These are phyloP conservation scores for Chlamydomonas eustigma DNA, from an alignment of 139 green algal species.

Conservation along the genomic window DNA sequence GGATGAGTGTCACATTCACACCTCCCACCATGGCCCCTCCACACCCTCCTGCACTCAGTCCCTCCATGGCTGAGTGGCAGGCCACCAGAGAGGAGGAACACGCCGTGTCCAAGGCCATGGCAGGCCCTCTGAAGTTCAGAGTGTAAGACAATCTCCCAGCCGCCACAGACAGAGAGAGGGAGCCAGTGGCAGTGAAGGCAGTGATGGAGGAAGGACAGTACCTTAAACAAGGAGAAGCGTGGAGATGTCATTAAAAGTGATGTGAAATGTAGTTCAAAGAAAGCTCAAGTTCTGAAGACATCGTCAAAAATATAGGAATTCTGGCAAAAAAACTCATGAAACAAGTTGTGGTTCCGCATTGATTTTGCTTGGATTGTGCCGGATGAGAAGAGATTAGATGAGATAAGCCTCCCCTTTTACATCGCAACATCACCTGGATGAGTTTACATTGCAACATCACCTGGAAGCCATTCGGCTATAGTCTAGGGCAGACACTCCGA, in stretches of 20 bases:
- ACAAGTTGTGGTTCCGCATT: too few relatives aligned
- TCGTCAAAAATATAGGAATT: too few relatives aligned
- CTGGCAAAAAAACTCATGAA: too few relatives aligned
- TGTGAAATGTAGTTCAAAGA: too few relatives aligned
- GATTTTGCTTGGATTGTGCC: too few relatives aligned
- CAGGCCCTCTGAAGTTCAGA: slow-evolving; percentile 65
- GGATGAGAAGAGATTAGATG: too few relatives aligned
- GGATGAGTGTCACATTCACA: slow-evolving; percentile 50
- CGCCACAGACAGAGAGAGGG: slow-evolving; percentile 52
- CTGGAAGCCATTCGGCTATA: slow-evolving; percentile 52
- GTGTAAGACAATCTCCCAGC: slow-evolving; percentile 68
- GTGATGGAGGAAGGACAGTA: slow-evolving; percentile 23
- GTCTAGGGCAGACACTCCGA: slow-evolving; percentile 65
- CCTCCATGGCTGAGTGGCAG: slow-evolving; percentile 33
- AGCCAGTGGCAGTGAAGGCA: slow-evolving; percentile 45
- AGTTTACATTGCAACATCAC: too few relatives aligned
- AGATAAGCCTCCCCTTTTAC: too few relatives aligned
- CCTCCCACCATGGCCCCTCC: slow-evolving; percentile 30
- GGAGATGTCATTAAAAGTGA: too few relatives aligned
- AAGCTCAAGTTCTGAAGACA: too few relatives aligned
- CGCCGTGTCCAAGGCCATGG: slow-evolving; percentile 80
- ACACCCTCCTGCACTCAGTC: slow-evolving; percentile 34
- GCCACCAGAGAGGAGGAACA: slow-evolving; percentile 80
- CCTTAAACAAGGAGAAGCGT: too few relatives aligned
- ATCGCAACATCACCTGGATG: too few relatives aligned